Percentiles rank a stretch among this genome's conserved stretches.
phyloP scores from a whole-genome alignment of 2,329 filamentous ascomycete species.

The Botrytis galanthina region DNA sequence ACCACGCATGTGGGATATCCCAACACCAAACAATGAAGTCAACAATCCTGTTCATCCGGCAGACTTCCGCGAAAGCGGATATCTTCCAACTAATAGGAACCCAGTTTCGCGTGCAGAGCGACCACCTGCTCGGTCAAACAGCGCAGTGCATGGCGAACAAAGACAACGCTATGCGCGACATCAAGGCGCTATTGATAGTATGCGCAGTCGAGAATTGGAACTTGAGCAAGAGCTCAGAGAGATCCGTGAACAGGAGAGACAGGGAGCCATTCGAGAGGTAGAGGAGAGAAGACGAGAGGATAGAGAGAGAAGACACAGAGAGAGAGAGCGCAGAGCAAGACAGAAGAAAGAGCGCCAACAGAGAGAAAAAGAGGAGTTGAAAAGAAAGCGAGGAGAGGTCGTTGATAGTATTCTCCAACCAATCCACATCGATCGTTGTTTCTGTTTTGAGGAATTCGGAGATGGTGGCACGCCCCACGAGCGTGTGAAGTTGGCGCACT shows the following conservation, averaged over 20 bases:
- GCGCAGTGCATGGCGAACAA: neutral
- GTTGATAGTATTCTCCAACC: neutral
- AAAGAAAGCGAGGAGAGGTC: neutral
- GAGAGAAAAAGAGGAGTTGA: neutral
- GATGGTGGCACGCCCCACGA: neutral
- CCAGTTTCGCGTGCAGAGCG: neutral
- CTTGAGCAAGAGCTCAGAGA: neutral
- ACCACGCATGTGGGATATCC: neutral
- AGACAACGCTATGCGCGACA: neutral
- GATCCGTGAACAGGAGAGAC: neutral
- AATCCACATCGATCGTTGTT: neutral
- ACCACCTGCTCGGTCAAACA: neutral
- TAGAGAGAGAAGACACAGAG: neutral
- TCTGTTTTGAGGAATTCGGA: neutral
- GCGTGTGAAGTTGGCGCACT: neutral
- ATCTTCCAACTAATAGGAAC: neutral
- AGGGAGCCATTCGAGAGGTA: neutral
- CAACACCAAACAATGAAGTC: neutral
- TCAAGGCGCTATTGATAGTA: neutral
- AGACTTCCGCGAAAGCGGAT: neutral
- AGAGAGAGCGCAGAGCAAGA: neutral
- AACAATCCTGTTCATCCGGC: neutral
- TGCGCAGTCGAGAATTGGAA: neutral
- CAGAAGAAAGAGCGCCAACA: neutral
- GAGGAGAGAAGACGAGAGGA: neutral